A percentile compares a stretch with the other conserved stretches of the same genome.
Conservation (phyloP, 2,329 filamentous ascomycete genomes). For the Aspergillus sp. region DNA sequence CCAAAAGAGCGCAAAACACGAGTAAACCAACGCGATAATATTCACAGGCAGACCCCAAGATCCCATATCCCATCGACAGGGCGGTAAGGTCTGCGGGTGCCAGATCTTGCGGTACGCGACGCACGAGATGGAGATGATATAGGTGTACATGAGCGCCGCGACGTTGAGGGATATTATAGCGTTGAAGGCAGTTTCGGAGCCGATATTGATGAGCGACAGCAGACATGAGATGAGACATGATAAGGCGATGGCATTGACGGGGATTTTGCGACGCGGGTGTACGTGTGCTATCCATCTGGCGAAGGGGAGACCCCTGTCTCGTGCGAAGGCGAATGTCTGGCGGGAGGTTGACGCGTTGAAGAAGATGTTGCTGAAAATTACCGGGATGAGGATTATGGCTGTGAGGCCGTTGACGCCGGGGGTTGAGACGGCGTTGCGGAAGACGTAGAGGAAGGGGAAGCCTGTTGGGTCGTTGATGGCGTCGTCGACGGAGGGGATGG, state of each 20-base stretch:
- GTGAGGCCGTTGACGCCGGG: conserved; percentile 33
- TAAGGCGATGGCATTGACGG: conserved; percentile 40
- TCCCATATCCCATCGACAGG: conserved; percentile 46
- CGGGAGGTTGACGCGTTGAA: conserved; percentile 42
- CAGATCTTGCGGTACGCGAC: conserved; percentile 46
- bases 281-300: conserved; percentile 40
- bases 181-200: conserved; percentile 52
- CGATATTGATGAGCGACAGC: conserved; percentile 53
- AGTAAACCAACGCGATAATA: conserved; percentile 44
- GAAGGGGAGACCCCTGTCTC: conserved; percentile 46
- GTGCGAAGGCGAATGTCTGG: conserved; percentile 45
- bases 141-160: conserved; percentile 50
- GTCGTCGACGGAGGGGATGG: conserved; percentile 29
- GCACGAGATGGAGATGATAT: conserved; percentile 50
- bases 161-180: conserved; percentile 52
- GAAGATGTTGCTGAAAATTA: conserved; percentile 41
- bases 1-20: conserved; percentile 48
- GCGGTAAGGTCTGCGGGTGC: conserved; percentile 39
- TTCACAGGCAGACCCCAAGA: conserved; percentile 46
- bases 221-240: conserved; percentile 35
- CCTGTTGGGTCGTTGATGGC: conserved; percentile 43
- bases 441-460: conserved; percentile 51
- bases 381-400: conserved; percentile 42
- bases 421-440: conserved; percentile 31
- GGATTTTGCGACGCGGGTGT: conserved; percentile 39